Evolutionary conservation across 2,329 filamentous ascomycete genomes (phyloP), one percentile per base, ranked within the genome.

Genomic region (Ophiosphaerella herpotricha): DNA sequence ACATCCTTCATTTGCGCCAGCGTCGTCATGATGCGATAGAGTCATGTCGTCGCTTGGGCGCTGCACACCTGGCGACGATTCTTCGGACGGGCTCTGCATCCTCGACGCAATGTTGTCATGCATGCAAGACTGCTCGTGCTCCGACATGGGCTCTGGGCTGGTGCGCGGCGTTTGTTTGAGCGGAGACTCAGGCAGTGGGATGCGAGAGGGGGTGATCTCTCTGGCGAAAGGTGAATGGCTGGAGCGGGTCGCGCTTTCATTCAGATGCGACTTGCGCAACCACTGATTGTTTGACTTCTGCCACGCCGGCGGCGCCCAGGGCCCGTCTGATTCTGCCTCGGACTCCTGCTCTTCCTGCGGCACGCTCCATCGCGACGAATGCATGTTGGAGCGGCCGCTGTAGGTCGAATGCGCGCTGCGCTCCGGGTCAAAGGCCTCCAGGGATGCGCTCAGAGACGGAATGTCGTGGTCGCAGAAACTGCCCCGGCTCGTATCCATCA

Each of bases 241-340:
- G 39, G 61, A 57, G 23, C 66, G 55, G 58, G 61, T 51, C 24
- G 59, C 64, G 54, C 64, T 68, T 40, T 75, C 69, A 71, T 63
- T 75, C 61, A 76, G 61, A 41, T 70, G 56, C 44, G 69, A 71
- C 52, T 72, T 71, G 24, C 69, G 75, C 68, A 85, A 82, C 83
- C 82, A 85, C 52, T 79, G 78, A 64, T 81, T 85, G 56, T 81
- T 83, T 6, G 55, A 77, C 62, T 79, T 81, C 57, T 82, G 78
- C 78, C 85, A 86, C 11, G 84, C 84, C 2, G 86, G 86, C 35
- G 86, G 86, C 45, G 83, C 85, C 83, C 84, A 88, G 29, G 82
- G 83, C 1, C 68, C 71, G 31, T 76, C 74, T 44, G 77, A 77
- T 51, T 81, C 77, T 29, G 59, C 52, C 49, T 78, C 77, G 41